Percentiles rank a stretch among this genome's conserved stretches.
These are phyloP conservation scores for Heterobasidion annosum DNA, from an alignment of 1,284 basidiomycete species.

Conservation along the genomic window DNA sequence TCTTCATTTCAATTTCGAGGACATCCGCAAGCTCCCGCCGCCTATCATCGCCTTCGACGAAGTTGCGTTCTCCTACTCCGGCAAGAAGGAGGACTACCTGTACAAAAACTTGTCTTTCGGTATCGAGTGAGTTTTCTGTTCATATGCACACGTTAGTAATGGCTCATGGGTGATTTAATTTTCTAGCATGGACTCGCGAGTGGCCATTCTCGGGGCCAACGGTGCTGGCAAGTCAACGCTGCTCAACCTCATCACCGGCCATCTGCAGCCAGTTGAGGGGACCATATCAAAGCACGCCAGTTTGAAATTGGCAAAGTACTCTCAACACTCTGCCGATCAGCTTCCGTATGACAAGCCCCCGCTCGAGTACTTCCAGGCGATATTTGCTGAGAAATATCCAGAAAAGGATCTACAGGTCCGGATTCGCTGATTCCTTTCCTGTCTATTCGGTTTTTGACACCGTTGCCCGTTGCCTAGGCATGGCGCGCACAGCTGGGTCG, in stretches of 20 bases:
- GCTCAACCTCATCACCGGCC: conserved; percentile 88
- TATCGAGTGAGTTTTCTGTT: conserved; percentile 65
- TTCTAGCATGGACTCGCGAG: conserved; percentile 83
- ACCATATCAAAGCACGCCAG: conserved; percentile 83
- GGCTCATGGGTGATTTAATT: not conserved
- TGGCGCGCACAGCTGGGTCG: conserved; percentile 94
- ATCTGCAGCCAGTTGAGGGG: conserved; percentile 76
- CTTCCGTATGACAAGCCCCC: conserved; percentile 90
- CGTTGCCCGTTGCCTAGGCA: conserved; percentile 41
- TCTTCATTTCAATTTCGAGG: conserved; percentile 94
- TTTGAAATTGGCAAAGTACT: conserved; percentile 95
- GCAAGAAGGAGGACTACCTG: conserved; percentile 80
- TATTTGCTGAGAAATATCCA: conserved; percentile 82
- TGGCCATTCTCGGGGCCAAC: conserved; percentile 98
- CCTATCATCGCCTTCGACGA: conserved; percentile 95
- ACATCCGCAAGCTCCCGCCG: conserved; percentile 88
- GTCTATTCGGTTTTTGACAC: conserved; percentile 3
- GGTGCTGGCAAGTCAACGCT: conserved; percentile 98
- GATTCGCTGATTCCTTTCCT: conserved; percentile 7
- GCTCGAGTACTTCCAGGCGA: conserved; percentile 88
- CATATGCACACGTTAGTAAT: conserved; percentile 2
- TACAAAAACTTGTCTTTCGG: conserved; percentile 89
- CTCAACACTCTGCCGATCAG: conserved; percentile 98
- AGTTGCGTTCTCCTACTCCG: conserved; percentile 93
- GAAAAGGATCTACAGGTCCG: conserved; percentile 79